Base-by-base conservation (phyloP, 176 grass and related monocot genomes). In the Oryza glumipatula region DNA sequence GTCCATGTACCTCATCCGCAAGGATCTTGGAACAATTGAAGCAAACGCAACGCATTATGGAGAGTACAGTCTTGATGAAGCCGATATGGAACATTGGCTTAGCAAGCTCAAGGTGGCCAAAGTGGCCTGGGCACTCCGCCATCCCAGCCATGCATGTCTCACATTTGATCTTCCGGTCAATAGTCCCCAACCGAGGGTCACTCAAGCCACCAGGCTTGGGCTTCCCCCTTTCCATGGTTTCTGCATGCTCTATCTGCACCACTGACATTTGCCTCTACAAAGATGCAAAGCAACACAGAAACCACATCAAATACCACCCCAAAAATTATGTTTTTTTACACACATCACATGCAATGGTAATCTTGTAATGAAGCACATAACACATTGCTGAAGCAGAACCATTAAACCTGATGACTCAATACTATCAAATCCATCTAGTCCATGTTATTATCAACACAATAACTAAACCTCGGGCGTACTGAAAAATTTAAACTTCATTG, bases 11-110 rank as follows among this genome's bases (percentile, higher is more conserved):
- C 96, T 98, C 96, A 72, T 95, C 93, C 2, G 93, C 96, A 13
- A 98, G 93, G 56, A 98, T 98, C 86, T 98, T 98, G 81, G 96
- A 98, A 74, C 96, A 98, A 81, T 98, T 98, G 86, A 98, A 98
- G 89, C 96, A 98, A 41, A 98, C 96, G 24, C 96, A 98, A 5
- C 96, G 96, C 96, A 98, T 98, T 68, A 98, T 98, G 14, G 93
- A 94, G 3, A 98, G 85, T 47, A 98, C 89, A n/a, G 96, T 95
- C 86, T 98, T 95, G 47, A 98, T 83, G 79, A 98, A 98, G 8
- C 96, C 96, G 2, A 98, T 95, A 85, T 98, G 96, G 70, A 87
- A 98, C 96, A 98, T 98, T 9, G 96, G 93, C 45, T 95, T 98
- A 9, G 96, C 96, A n/a, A 98, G 96, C 85, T 95, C 96, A 73